Percentiles rank a stretch among this genome's conserved stretches.
Conservation (phyloP, 1,139 yeast species). For the Suhomyces yuchorum region DNA sequence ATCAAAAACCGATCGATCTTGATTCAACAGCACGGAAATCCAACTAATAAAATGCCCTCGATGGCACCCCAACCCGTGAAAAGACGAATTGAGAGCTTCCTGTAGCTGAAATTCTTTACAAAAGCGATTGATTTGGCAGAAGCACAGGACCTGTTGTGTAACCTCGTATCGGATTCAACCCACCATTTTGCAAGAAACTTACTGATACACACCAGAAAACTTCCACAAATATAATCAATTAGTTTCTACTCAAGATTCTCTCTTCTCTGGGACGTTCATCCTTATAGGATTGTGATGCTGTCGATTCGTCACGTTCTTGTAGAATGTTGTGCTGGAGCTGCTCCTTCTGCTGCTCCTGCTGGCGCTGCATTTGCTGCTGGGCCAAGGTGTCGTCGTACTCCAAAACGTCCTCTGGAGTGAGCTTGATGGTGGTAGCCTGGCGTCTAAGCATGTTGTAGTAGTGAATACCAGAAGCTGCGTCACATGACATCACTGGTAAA, state of each 20-base stretch:
- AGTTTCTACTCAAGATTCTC: slow-evolving; percentile 11
- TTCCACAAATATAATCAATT: too few species aligned
- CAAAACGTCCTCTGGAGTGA: slow-evolving; percentile 66
- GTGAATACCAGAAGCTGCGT: not conserved
- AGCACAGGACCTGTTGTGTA: too few species aligned
- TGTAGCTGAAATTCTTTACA: too few species aligned
- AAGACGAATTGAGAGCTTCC: too few species aligned
- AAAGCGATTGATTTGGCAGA: too few species aligned
- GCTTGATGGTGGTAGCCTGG: slow-evolving; percentile 62
- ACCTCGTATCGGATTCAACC: too few species aligned
- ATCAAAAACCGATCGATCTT: too few species aligned
- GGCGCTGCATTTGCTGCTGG: slow-evolving; percentile 9
- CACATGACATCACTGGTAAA: not conserved
- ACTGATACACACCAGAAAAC: too few species aligned
- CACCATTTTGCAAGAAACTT: too few species aligned
- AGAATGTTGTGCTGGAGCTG: slow-evolving; percentile 6
- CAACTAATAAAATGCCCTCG: too few species aligned
- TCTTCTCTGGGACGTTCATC: slow-evolving; percentile 11
- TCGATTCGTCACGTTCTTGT: slow-evolving; percentile 8
- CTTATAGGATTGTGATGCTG: slow-evolving; percentile 3
- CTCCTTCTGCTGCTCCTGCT: slow-evolving; percentile 9
- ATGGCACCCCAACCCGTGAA: too few species aligned
- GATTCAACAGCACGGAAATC: too few species aligned
- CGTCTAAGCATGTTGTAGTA: slow-evolving; percentile 51
- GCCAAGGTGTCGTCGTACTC: slow-evolving; percentile 53